Conservation (phyloP, 345 rosid species). For the Eucalyptus brandiana region DNA sequence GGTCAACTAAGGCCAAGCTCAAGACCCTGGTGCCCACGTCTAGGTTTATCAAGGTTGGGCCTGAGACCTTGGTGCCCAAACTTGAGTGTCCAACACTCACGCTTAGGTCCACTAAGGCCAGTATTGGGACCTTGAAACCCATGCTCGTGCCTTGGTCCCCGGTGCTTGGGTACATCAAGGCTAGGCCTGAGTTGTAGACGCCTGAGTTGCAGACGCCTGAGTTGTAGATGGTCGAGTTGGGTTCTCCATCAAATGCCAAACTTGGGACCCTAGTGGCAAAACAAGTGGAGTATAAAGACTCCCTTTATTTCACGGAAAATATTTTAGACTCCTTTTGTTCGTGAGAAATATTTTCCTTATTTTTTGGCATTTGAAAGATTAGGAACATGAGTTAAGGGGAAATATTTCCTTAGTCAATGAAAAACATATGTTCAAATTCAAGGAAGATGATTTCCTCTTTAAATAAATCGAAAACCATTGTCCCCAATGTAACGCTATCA, state of each 20-base stretch:
- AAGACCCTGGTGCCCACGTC: accelerated
- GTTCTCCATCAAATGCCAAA: no score
- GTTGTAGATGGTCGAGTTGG: accelerated
- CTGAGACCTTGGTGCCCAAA: neutral
- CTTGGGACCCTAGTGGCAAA: no score
- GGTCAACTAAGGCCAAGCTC: neutral
- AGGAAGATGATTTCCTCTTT: no score
- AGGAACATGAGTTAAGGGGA: no score
- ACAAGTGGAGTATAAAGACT: accelerated
- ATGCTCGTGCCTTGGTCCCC: accelerated
- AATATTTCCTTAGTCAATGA: no score
- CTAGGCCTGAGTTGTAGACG: accelerated
- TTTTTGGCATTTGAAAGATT: no score
- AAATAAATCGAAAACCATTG: no score
- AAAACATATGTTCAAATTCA: no score
- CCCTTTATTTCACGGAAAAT: accelerated
- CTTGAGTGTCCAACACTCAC: accelerated
- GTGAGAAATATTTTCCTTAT: no score
- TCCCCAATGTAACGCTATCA: neutral
- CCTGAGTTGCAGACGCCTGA: accelerated
- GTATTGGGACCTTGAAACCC: accelerated
- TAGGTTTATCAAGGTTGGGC: neutral
- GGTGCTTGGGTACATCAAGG: neutral
- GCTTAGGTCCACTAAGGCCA: neutral
- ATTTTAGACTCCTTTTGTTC: no score